These are phyloP conservation scores for Melastoma candidum DNA, from an alignment of 441 rosid genomes.

Conservation along the genomic window DNA sequence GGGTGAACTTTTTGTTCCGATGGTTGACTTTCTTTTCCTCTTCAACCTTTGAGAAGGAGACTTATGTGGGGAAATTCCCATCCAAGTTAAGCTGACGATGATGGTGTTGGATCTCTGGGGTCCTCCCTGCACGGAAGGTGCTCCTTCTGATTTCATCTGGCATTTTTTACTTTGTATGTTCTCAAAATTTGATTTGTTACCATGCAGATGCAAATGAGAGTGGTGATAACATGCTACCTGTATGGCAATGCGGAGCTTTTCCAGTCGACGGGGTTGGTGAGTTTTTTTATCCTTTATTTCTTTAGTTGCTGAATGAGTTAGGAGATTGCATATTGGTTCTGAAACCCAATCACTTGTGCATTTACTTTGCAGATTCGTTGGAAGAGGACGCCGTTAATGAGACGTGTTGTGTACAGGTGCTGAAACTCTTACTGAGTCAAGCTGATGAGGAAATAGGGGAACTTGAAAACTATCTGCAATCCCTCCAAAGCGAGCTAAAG, in stretches of 20 bases:
- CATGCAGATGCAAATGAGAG: conserved; percentile 31
- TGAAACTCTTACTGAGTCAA: conserved; percentile 36
- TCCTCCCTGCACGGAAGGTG: conserved; percentile 31
- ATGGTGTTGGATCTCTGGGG: conserved; percentile 59
- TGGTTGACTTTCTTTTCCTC: too few species aligned
- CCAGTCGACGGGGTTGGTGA: conserved; percentile 46
- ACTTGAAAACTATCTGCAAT: conserved; percentile 34
- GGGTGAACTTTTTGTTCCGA: too few species aligned
- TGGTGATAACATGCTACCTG: conserved; percentile 15
- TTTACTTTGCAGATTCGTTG: conserved; percentile 31
- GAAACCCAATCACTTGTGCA: conserved; percentile 2
- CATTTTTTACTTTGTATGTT: conserved; percentile 1
- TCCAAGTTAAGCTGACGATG: conserved; percentile 4
- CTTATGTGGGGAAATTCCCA: neutral
- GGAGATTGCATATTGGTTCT: neutral
- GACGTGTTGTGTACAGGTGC: conserved; percentile 42
- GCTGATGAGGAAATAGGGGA: conserved; percentile 42
- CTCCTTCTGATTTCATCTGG: neutral
- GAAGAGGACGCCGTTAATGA: conserved; percentile 52
- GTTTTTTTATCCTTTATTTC: conserved; percentile 2
- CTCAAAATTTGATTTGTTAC: conserved; percentile 4
- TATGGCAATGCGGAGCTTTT: conserved; percentile 31
- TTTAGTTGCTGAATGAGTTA: conserved; percentile 1
- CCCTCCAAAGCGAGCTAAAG: conserved; percentile 34
- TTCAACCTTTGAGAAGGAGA: too few species aligned